Evolutionary conservation across 768 basidiomycete genomes (phyloP), one percentile per base, ranked within the genome.

Genomic region (Hypholoma sublateritium): DNA sequence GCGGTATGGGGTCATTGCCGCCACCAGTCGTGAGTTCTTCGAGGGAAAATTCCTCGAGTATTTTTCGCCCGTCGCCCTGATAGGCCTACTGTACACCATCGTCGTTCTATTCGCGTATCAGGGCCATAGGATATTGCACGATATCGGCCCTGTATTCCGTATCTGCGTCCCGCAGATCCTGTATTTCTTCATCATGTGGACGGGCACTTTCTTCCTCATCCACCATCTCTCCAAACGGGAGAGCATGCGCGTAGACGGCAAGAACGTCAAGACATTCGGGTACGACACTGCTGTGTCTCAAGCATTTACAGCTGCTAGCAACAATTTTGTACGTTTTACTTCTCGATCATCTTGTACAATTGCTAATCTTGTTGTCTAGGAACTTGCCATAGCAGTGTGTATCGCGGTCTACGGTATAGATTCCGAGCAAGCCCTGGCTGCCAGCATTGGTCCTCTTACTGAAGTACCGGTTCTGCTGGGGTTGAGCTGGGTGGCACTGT

Each of bases 41-140:
- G 67, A 81, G 24, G 75, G 72, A 8, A 74, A 71, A 13, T 93
- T 93, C 74, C 70, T 91, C n/a, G 87, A 84, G 0, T 58, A 72
- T 39, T 89, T 94, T 69, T 80, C 80, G 0, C 90, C 88, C 0
- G 62, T 92, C 3, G 82, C 90, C 0, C 78, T 91, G 8, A 53
- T 92, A 21, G 92, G 91, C 3, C 76, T 95, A 9, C 79, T 94
- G 2, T 93, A 93, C 74, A 93, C 91, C 13, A 84, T 91, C 63
- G 69, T 89, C 54, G 82, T 91, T 45, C 77, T 91, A 66, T 91
- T 92, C 65, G 89, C 86, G 4, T 83, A 83, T 64, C 84, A 86
- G 70, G 80, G 78, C 2, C 82, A 86, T 50, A 83, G 83, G 55
- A 91, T 93, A 60, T 70, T 92, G 11, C 77, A 85, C 57, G 86